Conservation (phyloP, 1,139 yeast genomes). For the Yamadazyma blattariae region DNA sequence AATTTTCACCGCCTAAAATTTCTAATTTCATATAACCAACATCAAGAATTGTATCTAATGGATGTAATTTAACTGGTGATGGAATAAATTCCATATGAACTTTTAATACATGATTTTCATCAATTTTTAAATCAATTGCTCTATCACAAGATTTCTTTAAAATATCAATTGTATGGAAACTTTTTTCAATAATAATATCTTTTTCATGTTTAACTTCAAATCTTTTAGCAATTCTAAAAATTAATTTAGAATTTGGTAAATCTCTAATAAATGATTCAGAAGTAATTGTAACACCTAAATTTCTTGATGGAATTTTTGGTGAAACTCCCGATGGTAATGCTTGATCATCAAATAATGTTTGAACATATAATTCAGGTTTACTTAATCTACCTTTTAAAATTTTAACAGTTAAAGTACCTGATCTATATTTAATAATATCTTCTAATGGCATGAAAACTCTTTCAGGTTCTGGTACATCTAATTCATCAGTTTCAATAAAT, state of each 20-base stretch:
- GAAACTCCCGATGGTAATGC: constrained; percentile 58
- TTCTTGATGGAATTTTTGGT: constrained; percentile 38
- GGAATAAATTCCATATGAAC: constrained; percentile 63
- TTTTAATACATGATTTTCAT: constrained; percentile 39
- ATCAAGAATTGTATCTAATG: constrained; percentile 61
- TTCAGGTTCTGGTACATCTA: constrained; percentile 40
- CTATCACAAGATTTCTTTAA: constrained; percentile 45
- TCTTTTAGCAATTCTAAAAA: constrained; percentile 54
- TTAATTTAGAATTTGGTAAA: constrained; percentile 54
- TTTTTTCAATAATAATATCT: constrained; percentile 49
- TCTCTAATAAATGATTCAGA: constrained; percentile 69
- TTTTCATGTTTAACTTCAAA: constrained; percentile 45
- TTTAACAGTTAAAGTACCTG: constrained; percentile 61
- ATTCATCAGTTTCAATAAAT: constrained; percentile 56
- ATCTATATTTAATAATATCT: constrained; percentile 50
- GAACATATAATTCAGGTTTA: constrained; percentile 50
- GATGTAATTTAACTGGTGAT: constrained; percentile 49
- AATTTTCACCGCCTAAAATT: constrained; percentile 50
- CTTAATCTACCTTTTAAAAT: constrained; percentile 47
- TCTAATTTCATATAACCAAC: constrained; percentile 62
- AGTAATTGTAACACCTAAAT: constrained; percentile 36
- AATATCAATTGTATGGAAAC: constrained; percentile 50
- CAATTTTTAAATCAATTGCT: constrained; percentile 46
- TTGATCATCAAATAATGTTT: constrained; percentile 62
- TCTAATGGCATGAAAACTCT: constrained; percentile 51